Evolutionary conservation across 495 filamentous ascomycete genomes (phyloP).

Genomic region (Penicillium cataractarum): DNA sequence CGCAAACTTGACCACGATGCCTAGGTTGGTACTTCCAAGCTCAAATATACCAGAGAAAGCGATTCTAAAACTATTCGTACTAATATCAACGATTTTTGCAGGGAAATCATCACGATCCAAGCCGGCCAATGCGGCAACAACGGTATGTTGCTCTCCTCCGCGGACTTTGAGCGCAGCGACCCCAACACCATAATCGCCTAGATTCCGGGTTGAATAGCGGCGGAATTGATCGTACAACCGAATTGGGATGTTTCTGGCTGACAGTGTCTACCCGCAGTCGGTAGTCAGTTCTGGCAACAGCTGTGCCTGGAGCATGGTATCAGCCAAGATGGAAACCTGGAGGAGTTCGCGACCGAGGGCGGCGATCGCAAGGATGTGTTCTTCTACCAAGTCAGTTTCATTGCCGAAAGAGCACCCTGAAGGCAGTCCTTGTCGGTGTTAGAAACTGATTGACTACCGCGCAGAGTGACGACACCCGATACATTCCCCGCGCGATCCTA

Average conservation of each 20-base stretch:
- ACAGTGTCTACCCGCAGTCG: constrained; percentile 58
- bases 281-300: constrained; percentile 96
- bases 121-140: constrained; percentile 99
- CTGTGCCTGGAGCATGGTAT: constrained; percentile 97
- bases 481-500: constrained; percentile 94
- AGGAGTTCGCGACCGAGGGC: constrained; percentile 94
- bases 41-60: not conserved
- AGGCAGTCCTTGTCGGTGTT: not conserved
- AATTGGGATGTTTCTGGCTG: constrained; percentile 5
- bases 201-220: not conserved
- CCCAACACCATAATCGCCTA: constrained; percentile 9
- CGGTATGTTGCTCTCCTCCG: constrained; percentile 60
- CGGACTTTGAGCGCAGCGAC: constrained; percentile 11
- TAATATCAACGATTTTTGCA: constrained; percentile 38
- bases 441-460: constrained; percentile 12
- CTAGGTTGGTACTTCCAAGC: constrained; percentile 38
- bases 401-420: not conserved
- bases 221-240: not conserved
- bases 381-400: constrained; percentile 78
- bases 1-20: constrained; percentile 39
- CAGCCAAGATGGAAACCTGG: constrained; percentile 92
- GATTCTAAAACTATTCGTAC: not conserved
- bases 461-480: constrained; percentile 91
- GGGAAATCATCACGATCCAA: constrained; percentile 99
- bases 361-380: constrained; percentile 98